Evolutionary conservation across 148 eudicot species (phyloP).

Genomic region (Nepenthes mirabilis): DNA sequence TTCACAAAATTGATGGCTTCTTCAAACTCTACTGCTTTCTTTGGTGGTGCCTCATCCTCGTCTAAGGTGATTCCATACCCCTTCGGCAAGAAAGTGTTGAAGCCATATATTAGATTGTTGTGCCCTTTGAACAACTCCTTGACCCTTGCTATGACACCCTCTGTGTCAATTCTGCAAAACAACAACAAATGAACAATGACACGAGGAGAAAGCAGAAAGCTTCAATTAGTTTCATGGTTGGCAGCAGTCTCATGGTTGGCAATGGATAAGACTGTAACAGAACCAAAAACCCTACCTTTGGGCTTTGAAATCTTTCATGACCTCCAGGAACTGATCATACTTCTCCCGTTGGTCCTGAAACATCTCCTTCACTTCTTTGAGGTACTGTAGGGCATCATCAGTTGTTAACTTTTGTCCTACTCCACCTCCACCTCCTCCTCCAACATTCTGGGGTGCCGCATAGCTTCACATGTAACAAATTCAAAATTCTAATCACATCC

Average conservation of each 20-base stretch:
- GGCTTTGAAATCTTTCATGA: slow-evolving; percentile 97
- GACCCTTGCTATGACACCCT: slow-evolving; percentile 88
- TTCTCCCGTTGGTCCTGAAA: slow-evolving; percentile 85
- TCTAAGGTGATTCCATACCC: slow-evolving; percentile 80
- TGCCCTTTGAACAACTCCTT: slow-evolving; percentile 95
- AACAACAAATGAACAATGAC: neutral
- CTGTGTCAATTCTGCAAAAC: slow-evolving; percentile 65
- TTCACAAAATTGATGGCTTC: slow-evolving; percentile 92
- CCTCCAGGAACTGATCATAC: slow-evolving; percentile 93
- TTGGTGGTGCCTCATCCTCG: slow-evolving; percentile 65
- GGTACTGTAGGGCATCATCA: slow-evolving; percentile 79
- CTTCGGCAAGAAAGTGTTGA: slow-evolving; percentile 95
- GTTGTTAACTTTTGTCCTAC: slow-evolving; percentile 67
- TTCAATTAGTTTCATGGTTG: too few species aligned
- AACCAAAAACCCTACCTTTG: slow-evolving; percentile 41
- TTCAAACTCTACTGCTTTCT: slow-evolving; percentile 82
- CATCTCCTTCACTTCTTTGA: slow-evolving; percentile 94
- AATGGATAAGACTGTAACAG: neutral
- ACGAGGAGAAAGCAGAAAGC: neutral
- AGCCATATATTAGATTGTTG: slow-evolving; percentile 73
- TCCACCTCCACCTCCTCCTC: slow-evolving; percentile 19
- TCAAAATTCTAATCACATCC: neutral
- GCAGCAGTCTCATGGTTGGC: neutral
- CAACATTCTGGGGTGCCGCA: slow-evolving; percentile 43
- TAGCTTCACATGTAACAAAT: slow-evolving; percentile 24